These are phyloP conservation scores for Agrocybe chaxingu DNA, from an alignment of 768 basidiomycete species.

Conservation along the genomic window DNA sequence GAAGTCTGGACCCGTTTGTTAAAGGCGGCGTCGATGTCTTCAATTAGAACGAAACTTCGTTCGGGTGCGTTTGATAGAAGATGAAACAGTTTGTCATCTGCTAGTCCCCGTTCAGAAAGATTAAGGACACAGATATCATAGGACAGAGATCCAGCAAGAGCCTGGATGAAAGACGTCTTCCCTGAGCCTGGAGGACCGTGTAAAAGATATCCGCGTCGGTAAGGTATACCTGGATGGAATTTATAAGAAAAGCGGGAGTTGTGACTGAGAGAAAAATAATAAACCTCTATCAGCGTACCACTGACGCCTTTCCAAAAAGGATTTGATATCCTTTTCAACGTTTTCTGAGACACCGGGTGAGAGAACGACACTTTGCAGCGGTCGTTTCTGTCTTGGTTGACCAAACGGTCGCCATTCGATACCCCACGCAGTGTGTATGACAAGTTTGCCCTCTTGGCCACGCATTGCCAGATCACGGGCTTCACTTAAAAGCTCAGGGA, in stretches of 20 bases:
- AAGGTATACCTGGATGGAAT: constrained; percentile 79
- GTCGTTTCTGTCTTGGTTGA: constrained; percentile 81
- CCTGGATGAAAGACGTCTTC: constrained; percentile 98
- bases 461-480: constrained; percentile 87
- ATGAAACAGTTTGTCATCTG: constrained; percentile 95
- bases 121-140: constrained; percentile 98
- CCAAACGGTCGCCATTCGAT: constrained; percentile 97
- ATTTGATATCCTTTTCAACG: constrained; percentile 76
- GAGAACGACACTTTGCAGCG: constrained; percentile 86
- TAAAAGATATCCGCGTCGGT: constrained; percentile 91
- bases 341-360: constrained; percentile 78
- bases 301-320: constrained; percentile 77
- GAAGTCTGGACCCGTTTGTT: constrained; percentile 86
- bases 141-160: constrained; percentile 84
- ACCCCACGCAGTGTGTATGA: constrained; percentile 96
- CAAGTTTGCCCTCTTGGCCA: constrained; percentile 88
- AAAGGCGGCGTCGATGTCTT: constrained; percentile 97
- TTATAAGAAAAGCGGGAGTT: not conserved
- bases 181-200: constrained; percentile 98
- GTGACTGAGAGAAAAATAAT: constrained; percentile 16
- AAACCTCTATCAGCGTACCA: constrained; percentile 97
- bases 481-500: constrained; percentile 78
- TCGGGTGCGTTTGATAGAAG: constrained; percentile 91
- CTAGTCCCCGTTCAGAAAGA: constrained; percentile 91
- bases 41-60: constrained; percentile 90